Evolutionary conservation across 176 grass and related monocot genomes (phyloP), one percentile per base, ranked within the genome.

Genomic region (Bolboschoenus planiculmis): DNA sequence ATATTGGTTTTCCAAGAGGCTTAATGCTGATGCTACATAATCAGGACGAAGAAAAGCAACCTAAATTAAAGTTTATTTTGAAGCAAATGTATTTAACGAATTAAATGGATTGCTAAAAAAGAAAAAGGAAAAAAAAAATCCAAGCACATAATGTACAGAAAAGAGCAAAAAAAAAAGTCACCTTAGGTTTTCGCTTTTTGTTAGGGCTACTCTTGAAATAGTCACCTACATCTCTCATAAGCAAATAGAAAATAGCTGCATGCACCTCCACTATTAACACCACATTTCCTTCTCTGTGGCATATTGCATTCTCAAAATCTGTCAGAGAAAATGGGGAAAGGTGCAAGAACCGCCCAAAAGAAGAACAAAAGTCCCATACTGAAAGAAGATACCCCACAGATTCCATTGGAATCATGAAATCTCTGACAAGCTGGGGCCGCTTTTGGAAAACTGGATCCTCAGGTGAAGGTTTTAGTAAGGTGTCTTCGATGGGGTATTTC

Each of bases 401-500:
- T 85, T 79, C 59, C 84, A 84, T 36, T 86, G 90, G 95, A 68
- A 97, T 92, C 85, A 76, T 89, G 79, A 97, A 97, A 42, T 93
- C 84, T 79, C 58, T 92, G 86, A 79, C 84, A 27, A 86, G 75
- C 80, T 83, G 78, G 37, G 87, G 84, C 51, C 81, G 79, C 78
- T 97, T 91, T 34, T 85, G 81, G 18, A 97, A 87, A 73, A 66
- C 16, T 5, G 80, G 83, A 37, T 94, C 92, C 87, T 91, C 78
- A 80, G 85, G 73, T 78, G 78, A 35, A 57, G 87, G 81, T 53
- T 85, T 78, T 51, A 94, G 72, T 80, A 92, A 85, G 78, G 92
- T 77, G 84, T 97, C 95, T 78, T 97, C 95, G 81, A 97, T 94
- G 56, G 95, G 95, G 81, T 97, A 94, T 74, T 85, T 88, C 74